Evolutionary conservation across 2,329 filamentous ascomycete genomes (phyloP), one percentile per base, ranked within the genome.

Genomic region (Pseudogymnoascus sp.): DNA sequence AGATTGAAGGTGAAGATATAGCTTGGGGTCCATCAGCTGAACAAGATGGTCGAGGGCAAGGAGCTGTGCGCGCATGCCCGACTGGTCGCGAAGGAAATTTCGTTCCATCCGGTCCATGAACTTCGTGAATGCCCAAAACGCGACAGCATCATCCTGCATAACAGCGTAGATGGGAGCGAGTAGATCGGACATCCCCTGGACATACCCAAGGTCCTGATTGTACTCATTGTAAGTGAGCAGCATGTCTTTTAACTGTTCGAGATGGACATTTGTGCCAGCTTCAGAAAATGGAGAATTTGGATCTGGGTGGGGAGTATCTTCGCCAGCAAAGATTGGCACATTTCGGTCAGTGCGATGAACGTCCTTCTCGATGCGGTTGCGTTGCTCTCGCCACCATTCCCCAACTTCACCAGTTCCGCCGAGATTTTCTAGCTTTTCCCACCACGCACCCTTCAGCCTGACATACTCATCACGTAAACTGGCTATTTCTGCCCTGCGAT

Each of bases 191-290:
- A 99, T 99, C 65, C 94, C 94, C 78, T 99, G 94, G 1, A 99
- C 94, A 72, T 99, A 99, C 58, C 95, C 94, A 2, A 99, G 83
- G 63, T 94, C 91, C 63, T 87, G 90, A 77, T 99, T 99, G 77
- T 95, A 95, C 76, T 99, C 94, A 73, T 99, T 97, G 75, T 99
- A 99, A 0, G 94, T 97, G 15, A 99, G 82, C 0, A 99, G 86
- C 90, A 99, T 96, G 73, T 99, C 94, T 77, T 99, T 99, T 85
- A 99, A 90, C 78, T 99, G 94, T 76, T 99, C 94, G 66, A 99
- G 83, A 74, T 99, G 94, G 5, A 97, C 92, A 70, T 99, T 99
- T 55, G 94, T 99, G 65, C 94, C 94, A 3, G 87, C 84, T 48
- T 92, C 90, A 10, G 93, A 91, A 74, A 97, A 99, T 0, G 94